Conservation (phyloP, 805 yeast species). For the Myxozyma neotropica region DNA sequence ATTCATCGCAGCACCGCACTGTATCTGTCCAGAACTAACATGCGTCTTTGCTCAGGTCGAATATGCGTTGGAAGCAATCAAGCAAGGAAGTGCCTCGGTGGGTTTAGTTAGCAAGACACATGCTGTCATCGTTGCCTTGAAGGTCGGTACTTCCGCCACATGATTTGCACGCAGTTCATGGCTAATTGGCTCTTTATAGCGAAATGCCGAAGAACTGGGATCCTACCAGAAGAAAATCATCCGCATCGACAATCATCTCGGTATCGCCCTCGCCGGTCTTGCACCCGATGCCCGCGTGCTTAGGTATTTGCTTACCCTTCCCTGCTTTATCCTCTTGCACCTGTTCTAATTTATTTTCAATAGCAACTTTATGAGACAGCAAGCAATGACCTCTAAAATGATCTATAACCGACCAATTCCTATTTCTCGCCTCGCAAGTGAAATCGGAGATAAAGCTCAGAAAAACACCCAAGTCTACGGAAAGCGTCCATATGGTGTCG, state of each 20-base stretch:
- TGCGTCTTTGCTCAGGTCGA: too few relatives aligned
- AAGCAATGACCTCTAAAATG: constrained; percentile 84
- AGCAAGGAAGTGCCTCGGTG: constrained; percentile 96
- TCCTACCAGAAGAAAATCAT: constrained; percentile 94
- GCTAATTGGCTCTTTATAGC: too few relatives aligned
- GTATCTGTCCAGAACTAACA: too few relatives aligned
- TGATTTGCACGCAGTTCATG: too few relatives aligned
- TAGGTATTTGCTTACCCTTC: constrained; percentile 13
- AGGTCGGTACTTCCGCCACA: too few relatives aligned
- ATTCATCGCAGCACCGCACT: too few relatives aligned
- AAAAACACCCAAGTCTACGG: constrained; percentile 95
- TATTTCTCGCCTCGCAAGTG: constrained; percentile 76
- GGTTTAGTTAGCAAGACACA: constrained; percentile 85
- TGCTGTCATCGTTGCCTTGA: constrained; percentile 90
- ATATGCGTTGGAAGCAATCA: constrained; percentile 91
- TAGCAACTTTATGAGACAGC: constrained; percentile 84
- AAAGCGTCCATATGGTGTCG: constrained; percentile 97
- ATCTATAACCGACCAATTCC: constrained; percentile 84
- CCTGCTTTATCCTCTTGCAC: not conserved
- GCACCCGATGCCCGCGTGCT: constrained; percentile 98
- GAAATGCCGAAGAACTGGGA: constrained; percentile 97
- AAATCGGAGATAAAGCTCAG: constrained; percentile 96
- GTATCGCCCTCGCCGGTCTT: constrained; percentile 93
- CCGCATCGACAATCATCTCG: constrained; percentile 90
- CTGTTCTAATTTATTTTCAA: not conserved